Evolutionary conservation across 345 rosid species (phyloP).

Genomic region (Stellera chamaejasme): DNA sequence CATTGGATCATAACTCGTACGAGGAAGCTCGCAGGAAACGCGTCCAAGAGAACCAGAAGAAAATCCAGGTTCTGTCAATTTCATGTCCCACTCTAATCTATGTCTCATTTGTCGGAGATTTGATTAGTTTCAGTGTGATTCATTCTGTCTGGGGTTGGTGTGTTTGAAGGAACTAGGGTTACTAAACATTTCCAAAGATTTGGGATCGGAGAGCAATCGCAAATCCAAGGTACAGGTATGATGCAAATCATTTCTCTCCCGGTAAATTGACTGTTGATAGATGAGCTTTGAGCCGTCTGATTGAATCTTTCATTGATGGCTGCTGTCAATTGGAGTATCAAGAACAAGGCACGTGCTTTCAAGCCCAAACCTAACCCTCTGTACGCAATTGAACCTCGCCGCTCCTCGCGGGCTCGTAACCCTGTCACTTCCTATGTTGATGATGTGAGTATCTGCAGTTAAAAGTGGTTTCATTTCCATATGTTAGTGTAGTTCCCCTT

Average conservation of each 20-base stretch:
- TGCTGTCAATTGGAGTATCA: background rate
- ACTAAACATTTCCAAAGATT: constrained; percentile 13
- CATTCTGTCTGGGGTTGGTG: background rate
- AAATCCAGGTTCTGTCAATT: constrained; percentile 28
- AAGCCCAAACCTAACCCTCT: constrained; percentile 15
- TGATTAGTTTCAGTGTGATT: too few relatives aligned
- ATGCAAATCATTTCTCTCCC: background rate
- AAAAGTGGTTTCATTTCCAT: background rate
- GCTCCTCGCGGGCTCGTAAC: constrained; percentile 44
- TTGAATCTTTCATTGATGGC: background rate
- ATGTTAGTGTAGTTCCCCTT: too few relatives aligned
- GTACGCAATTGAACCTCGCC: constrained; percentile 30
- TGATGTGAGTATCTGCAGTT: constrained; percentile 21
- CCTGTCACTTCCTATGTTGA: constrained; percentile 29
- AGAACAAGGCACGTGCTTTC: constrained; percentile 15
- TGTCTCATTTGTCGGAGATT: too few relatives aligned
- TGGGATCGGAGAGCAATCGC: constrained; percentile 13
- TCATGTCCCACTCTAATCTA: too few relatives aligned
- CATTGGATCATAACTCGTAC: constrained; percentile 18
- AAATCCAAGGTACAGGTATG: constrained; percentile 13
- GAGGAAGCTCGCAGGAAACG: constrained; percentile 43
- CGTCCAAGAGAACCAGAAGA: constrained; percentile 34
- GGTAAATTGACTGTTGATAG: too few relatives aligned
- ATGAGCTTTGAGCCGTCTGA: background rate
- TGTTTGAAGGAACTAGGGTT: constrained; percentile 34